These are phyloP conservation scores for Ascoidea tarda DNA, from an alignment of 805 yeast species.

Conservation along the genomic window DNA sequence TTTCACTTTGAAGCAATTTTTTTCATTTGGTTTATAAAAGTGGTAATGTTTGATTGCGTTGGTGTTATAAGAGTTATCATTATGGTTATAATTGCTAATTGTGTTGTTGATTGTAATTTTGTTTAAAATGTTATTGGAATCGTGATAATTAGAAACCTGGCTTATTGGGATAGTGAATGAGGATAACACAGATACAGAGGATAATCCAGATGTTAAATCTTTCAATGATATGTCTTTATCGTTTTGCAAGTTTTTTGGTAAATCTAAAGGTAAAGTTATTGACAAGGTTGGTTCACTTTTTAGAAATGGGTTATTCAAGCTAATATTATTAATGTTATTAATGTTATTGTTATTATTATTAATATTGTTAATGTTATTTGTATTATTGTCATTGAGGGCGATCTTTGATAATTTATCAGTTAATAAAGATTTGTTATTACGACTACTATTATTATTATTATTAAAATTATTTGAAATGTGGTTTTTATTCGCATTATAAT, in stretches of 20 bases:
- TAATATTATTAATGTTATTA: slow-evolving; percentile 1
- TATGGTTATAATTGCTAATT: neutral
- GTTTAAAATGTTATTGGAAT: neutral
- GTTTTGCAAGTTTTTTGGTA: slow-evolving; percentile 1
- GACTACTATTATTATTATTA: too few species aligned
- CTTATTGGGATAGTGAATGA: neutral
- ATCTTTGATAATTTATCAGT: neutral
- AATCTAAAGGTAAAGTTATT: slow-evolving; percentile 9
- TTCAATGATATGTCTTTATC: neutral
- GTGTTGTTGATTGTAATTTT: too few species aligned
- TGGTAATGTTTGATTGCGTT: neutral
- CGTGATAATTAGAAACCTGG: neutral
- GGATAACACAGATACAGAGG: neutral
- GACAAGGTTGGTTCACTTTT: slow-evolving; percentile 11
- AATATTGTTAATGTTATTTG: neutral
- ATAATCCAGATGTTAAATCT: neutral
- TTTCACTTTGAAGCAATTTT: slow-evolving; percentile 1
- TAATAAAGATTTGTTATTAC: neutral
- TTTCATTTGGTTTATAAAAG: slow-evolving; percentile 1
- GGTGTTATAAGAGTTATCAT: neutral
- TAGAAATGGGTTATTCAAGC: neutral
- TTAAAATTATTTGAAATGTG: slow-evolving; percentile 18
- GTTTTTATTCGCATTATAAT: slow-evolving; percentile 10
- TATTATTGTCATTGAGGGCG: neutral
- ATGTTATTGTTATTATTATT: too few species aligned